Base-by-base conservation (phyloP, 2,329 filamentous ascomycete genomes). In the Colletotrichum orbiculare region DNA sequence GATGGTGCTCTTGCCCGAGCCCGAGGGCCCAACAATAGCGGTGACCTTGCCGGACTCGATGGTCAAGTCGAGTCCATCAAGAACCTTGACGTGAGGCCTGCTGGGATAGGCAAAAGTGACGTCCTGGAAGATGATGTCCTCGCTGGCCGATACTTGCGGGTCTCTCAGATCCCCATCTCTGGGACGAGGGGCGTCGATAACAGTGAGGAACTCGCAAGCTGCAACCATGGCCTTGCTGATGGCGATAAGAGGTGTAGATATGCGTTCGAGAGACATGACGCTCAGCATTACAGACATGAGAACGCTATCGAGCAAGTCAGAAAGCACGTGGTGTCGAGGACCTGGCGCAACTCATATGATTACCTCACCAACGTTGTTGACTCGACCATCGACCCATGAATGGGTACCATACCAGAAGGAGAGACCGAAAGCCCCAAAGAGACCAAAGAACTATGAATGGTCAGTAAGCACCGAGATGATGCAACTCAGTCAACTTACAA, bases 71-170 rank as follows among this genome's bases (percentile, higher is more conserved):
- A 92, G 74, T 3, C 82, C 77, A 69, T 91, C 83, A 1, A 92
- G 75, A 0, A 92, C 86, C 70, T 87, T 87, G 66, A 89, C 84
- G 63, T 89, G 83, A 0, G 88, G 87, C 11, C 89, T 82, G 53
- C 80, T 87, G 0, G 91, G 91, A 70, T 94, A 94, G 2, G 90
- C 86, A 71, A 94, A 94, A n/a, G 83, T 85, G 10, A 94, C 85
- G 46, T 87, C 81, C 10, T 86, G 77, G 45, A 94, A 86, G 6
- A 83, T 76, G 49, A 81, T 79, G 53, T 81, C 77, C 3, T 80
- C 69, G 5, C 70, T 74, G 7, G 79, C 75, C 7, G 76, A 74
- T 1, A 80, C 75, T 2, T 80, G 75, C 2, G 78, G 76, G 2
- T 73, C 74, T 54, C 72, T 76, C 35, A 80, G 66, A 8, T 74